These are phyloP conservation scores for Tricholoma bakamatsutake DNA, from an alignment of 768 basidiomycete genomes.

Conservation along the genomic window DNA sequence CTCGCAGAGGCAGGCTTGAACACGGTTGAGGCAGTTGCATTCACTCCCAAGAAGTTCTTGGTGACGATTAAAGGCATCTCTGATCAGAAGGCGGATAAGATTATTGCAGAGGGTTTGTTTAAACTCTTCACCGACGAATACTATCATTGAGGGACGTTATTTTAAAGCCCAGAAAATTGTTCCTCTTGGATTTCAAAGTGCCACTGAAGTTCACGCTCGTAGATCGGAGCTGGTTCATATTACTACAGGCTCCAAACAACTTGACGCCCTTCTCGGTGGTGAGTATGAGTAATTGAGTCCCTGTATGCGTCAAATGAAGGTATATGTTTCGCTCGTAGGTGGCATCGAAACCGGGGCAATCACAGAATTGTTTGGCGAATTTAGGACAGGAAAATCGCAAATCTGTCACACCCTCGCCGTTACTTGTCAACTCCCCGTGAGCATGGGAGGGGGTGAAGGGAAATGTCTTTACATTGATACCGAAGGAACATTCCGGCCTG, in stretches of 20 bases:
- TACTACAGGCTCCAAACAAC: conserved; percentile 92
- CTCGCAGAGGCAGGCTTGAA: conserved; percentile 86
- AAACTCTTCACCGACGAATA: neutral
- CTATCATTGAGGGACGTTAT: conserved; percentile 1
- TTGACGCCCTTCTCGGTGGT: conserved; percentile 95
- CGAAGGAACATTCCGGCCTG: conserved; percentile 97
- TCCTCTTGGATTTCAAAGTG: conserved; percentile 96
- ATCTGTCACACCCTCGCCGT: conserved; percentile 97
- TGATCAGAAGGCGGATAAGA: conserved; percentile 96
- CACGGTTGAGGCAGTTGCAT: conserved; percentile 94
- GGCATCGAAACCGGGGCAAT: conserved; percentile 98
- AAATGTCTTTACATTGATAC: conserved; percentile 99
- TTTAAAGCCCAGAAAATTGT: conserved; percentile 86
- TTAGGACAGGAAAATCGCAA: conserved; percentile 97
- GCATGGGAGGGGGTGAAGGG: conserved; percentile 98
- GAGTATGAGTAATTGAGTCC: conserved; percentile 6
- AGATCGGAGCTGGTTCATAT: conserved; percentile 94
- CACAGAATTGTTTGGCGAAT: conserved; percentile 97
- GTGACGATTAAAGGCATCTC: conserved; percentile 94
- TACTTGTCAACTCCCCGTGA: conserved; percentile 94
- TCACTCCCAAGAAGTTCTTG: conserved; percentile 91
- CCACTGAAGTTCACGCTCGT: conserved; percentile 94
- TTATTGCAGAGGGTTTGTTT: conserved; percentile 76
- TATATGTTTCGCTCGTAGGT: conserved; percentile 36
- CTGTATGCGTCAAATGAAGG: conserved; percentile 5